phyloP scores from a whole-genome alignment of 1,284 basidiomycete genomes.

The Apiotrichum montevideense region DNA sequence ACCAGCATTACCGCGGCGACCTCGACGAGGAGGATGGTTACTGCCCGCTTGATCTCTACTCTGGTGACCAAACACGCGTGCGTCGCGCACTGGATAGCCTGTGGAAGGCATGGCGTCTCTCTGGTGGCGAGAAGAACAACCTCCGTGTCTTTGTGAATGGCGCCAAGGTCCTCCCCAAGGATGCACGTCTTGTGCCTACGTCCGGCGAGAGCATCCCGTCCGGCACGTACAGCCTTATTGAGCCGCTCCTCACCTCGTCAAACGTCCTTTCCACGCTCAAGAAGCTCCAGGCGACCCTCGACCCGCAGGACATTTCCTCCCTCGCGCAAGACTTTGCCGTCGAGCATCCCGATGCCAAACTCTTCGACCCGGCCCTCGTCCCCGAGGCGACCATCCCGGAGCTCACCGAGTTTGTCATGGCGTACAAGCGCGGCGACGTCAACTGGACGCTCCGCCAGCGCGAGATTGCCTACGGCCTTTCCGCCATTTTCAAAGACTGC shows the following conservation, averaged over 20 bases:
- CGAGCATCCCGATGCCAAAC: slow-evolving; percentile 18
- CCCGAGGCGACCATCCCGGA: slow-evolving; percentile 55
- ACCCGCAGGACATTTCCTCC: slow-evolving; percentile 63
- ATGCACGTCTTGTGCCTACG: slow-evolving; percentile 45
- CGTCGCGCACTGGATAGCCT: slow-evolving; percentile 60
- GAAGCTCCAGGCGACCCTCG: slow-evolving; percentile 67
- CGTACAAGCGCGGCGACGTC: slow-evolving; percentile 44
- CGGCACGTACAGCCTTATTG: slow-evolving; percentile 39
- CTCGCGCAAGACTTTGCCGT: slow-evolving; percentile 23
- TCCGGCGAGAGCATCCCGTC: slow-evolving; percentile 3
- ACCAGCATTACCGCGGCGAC: slow-evolving; percentile 55
- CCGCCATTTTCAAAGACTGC: slow-evolving; percentile 95
- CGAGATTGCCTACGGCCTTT: slow-evolving; percentile 69
- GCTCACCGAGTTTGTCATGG: slow-evolving; percentile 56
- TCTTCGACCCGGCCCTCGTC: slow-evolving; percentile 25
- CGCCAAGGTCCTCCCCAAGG: slow-evolving; percentile 54
- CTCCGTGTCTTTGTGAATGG: slow-evolving; percentile 69
- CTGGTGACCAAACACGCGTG: slow-evolving; percentile 57
- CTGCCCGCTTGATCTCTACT: slow-evolving; percentile 83
- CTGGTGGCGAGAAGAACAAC: slow-evolving; percentile 65
- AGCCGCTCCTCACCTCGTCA: slow-evolving; percentile 54
- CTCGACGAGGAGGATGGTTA: slow-evolving; percentile 48
- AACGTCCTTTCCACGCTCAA: slow-evolving; percentile 58
- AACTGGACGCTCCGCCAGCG: slow-evolving; percentile 36
- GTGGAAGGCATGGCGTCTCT: slow-evolving; percentile 65